Conservation (phyloP, 2,329 filamentous ascomycete species). For the Gyromitra esculenta region DNA sequence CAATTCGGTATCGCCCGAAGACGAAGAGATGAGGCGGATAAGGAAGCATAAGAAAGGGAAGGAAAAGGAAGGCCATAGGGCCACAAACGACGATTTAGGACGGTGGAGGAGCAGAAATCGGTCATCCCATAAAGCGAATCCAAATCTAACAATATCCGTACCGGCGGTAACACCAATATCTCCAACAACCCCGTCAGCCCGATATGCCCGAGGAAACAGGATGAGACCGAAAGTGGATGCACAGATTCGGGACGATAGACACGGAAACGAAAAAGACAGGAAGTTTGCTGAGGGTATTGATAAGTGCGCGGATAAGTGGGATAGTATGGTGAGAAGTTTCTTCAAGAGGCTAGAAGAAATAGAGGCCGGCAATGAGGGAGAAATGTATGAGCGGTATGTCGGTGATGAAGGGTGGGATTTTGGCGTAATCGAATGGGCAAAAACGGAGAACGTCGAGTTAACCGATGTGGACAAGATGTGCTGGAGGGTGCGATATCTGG, state of each 20-base stretch:
- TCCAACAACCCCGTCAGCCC: neutral
- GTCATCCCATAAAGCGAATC: neutral
- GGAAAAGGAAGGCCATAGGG: neutral
- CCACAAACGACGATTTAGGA: neutral
- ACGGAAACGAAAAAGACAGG: neutral
- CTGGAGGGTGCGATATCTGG: constrained; percentile 1
- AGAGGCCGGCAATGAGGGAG: neutral
- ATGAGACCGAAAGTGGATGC: neutral
- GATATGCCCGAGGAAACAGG: neutral
- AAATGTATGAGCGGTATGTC: constrained; percentile 2
- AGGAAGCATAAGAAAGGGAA: constrained; percentile 5
- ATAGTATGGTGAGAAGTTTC: constrained; percentile 6
- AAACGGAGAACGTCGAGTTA: neutral
- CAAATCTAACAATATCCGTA: neutral
- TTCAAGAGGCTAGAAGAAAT: neutral
- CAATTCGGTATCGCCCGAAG: neutral
- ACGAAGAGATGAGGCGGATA: neutral
- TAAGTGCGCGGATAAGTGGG: neutral
- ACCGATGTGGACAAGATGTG: constrained; percentile 3
- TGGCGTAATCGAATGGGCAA: neutral
- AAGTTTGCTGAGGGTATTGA: constrained; percentile 2
- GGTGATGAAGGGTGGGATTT: constrained; percentile 6
- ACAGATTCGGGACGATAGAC: neutral
- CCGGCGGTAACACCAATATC: neutral
- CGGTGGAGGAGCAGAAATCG: neutral